Evolutionary conservation across 2,329 filamentous ascomycete species (phyloP).

Genomic region (Beauveria sp.): DNA sequence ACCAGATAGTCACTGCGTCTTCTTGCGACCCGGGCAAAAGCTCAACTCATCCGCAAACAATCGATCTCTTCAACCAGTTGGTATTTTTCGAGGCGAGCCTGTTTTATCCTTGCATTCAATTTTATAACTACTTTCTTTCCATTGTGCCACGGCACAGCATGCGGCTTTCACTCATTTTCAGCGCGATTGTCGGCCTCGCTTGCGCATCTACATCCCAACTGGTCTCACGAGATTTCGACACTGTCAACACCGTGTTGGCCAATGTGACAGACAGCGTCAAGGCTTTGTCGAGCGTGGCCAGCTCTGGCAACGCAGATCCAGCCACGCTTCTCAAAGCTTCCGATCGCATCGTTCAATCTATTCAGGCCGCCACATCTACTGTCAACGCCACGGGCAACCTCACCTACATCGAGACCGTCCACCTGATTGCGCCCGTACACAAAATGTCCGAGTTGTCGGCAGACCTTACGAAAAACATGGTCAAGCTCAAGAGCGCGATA

Average conservation of each 20-base stretch:
- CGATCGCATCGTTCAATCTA: background rate
- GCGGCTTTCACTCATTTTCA: background rate
- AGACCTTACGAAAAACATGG: background rate
- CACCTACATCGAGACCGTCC: constrained; percentile 4
- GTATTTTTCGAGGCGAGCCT: too few species aligned
- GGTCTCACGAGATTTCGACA: background rate
- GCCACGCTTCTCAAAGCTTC: constrained; percentile 2
- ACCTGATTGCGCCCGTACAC: constrained; percentile 4
- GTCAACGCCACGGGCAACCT: background rate
- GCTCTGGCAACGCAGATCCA: background rate
- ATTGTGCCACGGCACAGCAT: background rate
- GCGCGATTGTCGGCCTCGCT: background rate
- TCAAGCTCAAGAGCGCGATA: constrained; percentile 15
- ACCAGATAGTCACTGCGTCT: too few species aligned
- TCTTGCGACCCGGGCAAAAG: too few species aligned
- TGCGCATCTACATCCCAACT: background rate
- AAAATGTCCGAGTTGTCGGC: background rate
- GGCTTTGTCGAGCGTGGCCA: background rate
- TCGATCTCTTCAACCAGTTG: too few species aligned
- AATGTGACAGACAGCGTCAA: background rate
- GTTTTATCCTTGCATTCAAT: background rate
- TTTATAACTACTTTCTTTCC: background rate
- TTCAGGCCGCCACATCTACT: background rate
- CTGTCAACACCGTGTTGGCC: background rate
- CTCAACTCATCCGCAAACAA: too few species aligned